Percentiles rank a stretch among this genome's conserved stretches.
phyloP scores from a whole-genome alignment of 306 rosid genomes.

The Malus asiatica region DNA sequence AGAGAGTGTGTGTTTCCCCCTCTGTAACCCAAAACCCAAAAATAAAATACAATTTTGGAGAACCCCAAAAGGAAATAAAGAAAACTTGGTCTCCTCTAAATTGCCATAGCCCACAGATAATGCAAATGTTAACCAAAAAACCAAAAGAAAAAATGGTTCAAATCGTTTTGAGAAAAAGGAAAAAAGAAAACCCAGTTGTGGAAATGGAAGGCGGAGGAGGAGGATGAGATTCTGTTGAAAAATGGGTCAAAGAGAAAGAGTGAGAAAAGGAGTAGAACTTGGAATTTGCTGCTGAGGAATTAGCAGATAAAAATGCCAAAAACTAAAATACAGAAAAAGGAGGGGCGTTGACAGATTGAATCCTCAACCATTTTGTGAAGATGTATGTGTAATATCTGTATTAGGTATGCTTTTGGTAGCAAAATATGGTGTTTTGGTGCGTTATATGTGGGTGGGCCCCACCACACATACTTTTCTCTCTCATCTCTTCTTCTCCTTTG shows the following conservation, averaged over 20 bases:
- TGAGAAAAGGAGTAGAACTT: neutral
- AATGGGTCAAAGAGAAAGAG: neutral
- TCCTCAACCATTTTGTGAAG: neutral
- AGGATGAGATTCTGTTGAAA: neutral
- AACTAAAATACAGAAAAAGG: neutral
- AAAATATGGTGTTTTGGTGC: neutral
- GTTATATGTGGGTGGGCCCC: neutral
- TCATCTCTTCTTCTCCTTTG: neutral
- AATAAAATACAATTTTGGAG: neutral
- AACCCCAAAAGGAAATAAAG: conserved; percentile 9
- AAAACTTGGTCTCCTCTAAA: neutral
- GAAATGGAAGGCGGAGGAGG: neutral
- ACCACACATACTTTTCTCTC: neutral
- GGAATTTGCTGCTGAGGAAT: neutral
- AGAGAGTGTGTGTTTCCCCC: neutral
- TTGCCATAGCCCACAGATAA: neutral
- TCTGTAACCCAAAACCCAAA: conserved; percentile 20
- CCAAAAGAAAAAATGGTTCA: neutral
- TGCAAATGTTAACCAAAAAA: neutral
- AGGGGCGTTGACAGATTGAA: neutral
- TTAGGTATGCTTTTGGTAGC: neutral
- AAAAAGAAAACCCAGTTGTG: neutral
- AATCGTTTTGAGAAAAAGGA: neutral
- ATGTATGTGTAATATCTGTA: neutral
- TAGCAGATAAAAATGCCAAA: neutral